Evolutionary conservation across 495 filamentous ascomycete genomes (phyloP).

Genomic region (Aspergillus heteromorphus): DNA sequence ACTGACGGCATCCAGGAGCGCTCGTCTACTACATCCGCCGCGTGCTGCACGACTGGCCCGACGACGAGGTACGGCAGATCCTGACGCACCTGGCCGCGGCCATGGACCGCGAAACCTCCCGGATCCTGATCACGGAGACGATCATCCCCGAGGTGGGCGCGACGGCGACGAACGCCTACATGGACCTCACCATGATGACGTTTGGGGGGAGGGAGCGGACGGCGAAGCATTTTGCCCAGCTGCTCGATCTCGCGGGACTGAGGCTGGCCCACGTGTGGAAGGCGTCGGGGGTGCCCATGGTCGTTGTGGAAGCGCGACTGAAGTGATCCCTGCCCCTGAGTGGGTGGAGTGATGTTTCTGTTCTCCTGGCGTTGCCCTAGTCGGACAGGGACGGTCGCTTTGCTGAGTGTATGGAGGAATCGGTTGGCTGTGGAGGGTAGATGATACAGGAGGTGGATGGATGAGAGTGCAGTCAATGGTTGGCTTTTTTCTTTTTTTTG

Average conservation of each 20-base stretch:
- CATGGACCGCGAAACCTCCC: slow-evolving; percentile 24
- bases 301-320: not conserved
- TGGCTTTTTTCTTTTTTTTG: too few relatives aligned
- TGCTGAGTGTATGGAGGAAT: too few relatives aligned
- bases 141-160: not conserved
- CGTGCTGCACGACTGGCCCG: slow-evolving; percentile 45
- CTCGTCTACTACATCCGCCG: slow-evolving; percentile 22
- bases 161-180: not conserved
- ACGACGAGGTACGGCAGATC: slow-evolving; percentile 32
- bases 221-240: not conserved
- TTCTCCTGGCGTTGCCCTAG: too few relatives aligned
- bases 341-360: too few relatives aligned
- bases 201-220: slow-evolving; percentile 7
- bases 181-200: slow-evolving; percentile 3
- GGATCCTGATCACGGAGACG: slow-evolving; percentile 12
- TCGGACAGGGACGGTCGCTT: too few relatives aligned
- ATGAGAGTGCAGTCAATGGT: too few relatives aligned
- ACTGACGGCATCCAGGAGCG: slow-evolving; percentile 11
- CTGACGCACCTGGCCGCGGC: slow-evolving; percentile 35
- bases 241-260: slow-evolving; percentile 2
- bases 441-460: too few relatives aligned
- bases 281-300: not conserved
- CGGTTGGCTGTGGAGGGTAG: too few relatives aligned
- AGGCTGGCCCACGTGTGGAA: not conserved
- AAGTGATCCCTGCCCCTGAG: too few relatives aligned